These are phyloP conservation scores for Fusarium protoensiforme DNA, from an alignment of 2,329 filamentous ascomycete species.

Conservation along the genomic window DNA sequence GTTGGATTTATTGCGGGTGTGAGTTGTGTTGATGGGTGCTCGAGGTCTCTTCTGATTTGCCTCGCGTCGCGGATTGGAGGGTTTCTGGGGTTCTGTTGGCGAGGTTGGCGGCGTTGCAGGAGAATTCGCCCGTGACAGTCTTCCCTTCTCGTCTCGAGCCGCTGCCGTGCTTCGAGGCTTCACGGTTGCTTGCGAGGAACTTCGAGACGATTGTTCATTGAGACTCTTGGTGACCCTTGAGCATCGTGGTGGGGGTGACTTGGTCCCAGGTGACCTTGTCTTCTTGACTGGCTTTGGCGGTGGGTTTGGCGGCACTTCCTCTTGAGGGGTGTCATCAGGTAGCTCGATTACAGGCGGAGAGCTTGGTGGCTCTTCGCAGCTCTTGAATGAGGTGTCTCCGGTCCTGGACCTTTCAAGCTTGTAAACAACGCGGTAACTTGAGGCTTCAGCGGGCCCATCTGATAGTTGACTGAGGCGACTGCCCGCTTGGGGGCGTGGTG, in stretches of 20 bases:
- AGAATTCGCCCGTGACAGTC: slow-evolving; percentile 10
- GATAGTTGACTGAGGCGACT: slow-evolving; percentile 25
- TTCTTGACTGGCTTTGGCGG: slow-evolving; percentile 26
- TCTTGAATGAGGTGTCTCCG: slow-evolving; percentile 53
- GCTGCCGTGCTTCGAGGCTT: slow-evolving; percentile 3
- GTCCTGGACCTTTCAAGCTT: slow-evolving; percentile 65
- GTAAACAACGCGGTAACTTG: slow-evolving; percentile 67
- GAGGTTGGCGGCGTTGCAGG: slow-evolving; percentile 17
- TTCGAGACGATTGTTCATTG: slow-evolving; percentile 10
- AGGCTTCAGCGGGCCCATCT: slow-evolving; percentile 43
- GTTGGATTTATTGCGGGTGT: slow-evolving; percentile 46
- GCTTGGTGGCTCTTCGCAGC: slow-evolving; percentile 42
- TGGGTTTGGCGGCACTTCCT: slow-evolving; percentile 11
- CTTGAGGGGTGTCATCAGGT: slow-evolving; percentile 33
- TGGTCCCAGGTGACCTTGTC: neutral
- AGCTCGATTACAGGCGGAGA: slow-evolving; percentile 43
- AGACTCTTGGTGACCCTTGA: slow-evolving; percentile 9
- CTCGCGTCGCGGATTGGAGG: slow-evolving; percentile 23
- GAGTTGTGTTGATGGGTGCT: slow-evolving; percentile 19
- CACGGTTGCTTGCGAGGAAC: neutral
- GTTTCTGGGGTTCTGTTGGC: slow-evolving; percentile 14
- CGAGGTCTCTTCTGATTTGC: slow-evolving; percentile 40
- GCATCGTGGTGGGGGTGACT: slow-evolving; percentile 24
- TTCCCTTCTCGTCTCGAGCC: slow-evolving; percentile 21
- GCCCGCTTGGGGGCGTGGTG: slow-evolving; percentile 36